Percentiles rank a stretch among this genome's conserved stretches.
Conservation (phyloP, 2,329 filamentous ascomycete genomes). For the Didymella keratinophila region DNA sequence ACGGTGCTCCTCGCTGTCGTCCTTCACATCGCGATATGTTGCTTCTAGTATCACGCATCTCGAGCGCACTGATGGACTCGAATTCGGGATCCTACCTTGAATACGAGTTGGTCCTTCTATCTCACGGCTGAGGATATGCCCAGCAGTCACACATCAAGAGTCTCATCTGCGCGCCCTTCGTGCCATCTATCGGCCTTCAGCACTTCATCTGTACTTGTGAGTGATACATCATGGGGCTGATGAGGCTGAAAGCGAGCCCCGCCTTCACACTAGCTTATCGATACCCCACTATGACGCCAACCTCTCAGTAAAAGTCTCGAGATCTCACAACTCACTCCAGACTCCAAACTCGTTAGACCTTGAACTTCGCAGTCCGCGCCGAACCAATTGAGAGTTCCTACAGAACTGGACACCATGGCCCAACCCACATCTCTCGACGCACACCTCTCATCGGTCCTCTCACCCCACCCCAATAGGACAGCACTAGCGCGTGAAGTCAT, state of each 20-base stretch:
- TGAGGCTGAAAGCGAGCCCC: constrained; percentile 12
- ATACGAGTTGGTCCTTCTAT: no score
- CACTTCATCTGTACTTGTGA: no score
- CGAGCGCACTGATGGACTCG: background rate
- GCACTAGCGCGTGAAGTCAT: constrained; percentile 24
- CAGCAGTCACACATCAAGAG: no score
- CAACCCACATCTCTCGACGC: constrained; percentile 3
- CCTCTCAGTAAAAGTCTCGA: constrained; percentile 4
- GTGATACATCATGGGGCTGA: background rate
- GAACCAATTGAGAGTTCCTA: background rate
- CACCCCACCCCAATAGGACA: constrained; percentile 5
- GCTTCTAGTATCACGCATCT: background rate
- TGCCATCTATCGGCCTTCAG: no score
- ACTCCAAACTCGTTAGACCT: background rate
- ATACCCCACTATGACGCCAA: constrained; percentile 23
- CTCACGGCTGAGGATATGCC: no score
- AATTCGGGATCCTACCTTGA: no score
- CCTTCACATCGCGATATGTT: background rate
- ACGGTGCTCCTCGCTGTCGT: background rate
- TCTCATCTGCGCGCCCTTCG: no score
- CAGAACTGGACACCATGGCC: constrained; percentile 2
- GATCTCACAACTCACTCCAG: background rate
- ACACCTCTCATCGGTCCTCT: constrained; percentile 11
- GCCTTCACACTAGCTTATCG: constrained; percentile 15
- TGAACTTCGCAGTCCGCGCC: background rate